Evolutionary conservation across 495 filamentous ascomycete genomes (phyloP), one percentile per base, ranked within the genome.

Genomic region (Penicillium silybi): DNA sequence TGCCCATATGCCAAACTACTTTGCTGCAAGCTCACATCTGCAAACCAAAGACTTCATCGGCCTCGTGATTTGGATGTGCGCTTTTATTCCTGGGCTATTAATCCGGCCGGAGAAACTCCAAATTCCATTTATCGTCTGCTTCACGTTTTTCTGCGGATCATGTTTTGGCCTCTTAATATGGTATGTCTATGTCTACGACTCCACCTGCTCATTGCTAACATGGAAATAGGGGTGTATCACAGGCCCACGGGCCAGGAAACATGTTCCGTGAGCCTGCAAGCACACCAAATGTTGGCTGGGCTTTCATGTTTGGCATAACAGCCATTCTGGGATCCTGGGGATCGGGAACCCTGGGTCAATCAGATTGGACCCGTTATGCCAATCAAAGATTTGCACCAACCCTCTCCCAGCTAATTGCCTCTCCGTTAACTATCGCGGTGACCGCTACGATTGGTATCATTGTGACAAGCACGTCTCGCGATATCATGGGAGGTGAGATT

Each of bases 11-110:
- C 40, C 15, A 13, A 52, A 52, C 19, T 52, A 38, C 29, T 52
- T 52, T 37, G 17, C 40, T 32, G 17, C 40, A 5, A 20, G 29
- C 16, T 52, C 49, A n/a, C 49, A 52, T 25, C 49, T 52, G 5
- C 25, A 44, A 39, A 52, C 49, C 27, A 52, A 52, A 11, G 49
- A 52, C 49, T 52, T 52, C 6, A 52, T 52, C 19, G 49, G 49
- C 5, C 25, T 52, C n/a, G 11, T 52, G 6, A 52, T 52, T 17
- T 52, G 49, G 49, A 38, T 52, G 29, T 32, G 39, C 8, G 49
- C 41, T 20, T 52, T 52, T 27, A 45, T 52, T 2, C 49, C 49
- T 9, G 29, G 40, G 1, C 25, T 52, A 6, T 38, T 52, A 10
- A 52, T 52, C 16, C 49, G 39, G 2, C 49, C 49, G 3, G 49